Base-by-base conservation (phyloP, 345 rosid species). In the Rhizophora mangle region DNA sequence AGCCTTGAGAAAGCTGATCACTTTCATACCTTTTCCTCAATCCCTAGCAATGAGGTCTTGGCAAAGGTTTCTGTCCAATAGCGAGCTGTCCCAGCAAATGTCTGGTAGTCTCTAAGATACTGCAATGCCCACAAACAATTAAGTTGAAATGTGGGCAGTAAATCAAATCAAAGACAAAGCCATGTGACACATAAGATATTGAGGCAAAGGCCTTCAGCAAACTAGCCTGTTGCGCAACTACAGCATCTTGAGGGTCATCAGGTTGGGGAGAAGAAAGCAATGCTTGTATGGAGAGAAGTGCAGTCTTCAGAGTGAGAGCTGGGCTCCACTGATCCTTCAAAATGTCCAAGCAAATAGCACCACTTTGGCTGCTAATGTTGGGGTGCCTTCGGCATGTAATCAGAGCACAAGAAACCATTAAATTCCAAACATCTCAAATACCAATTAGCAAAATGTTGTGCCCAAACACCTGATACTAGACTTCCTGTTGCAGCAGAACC, bases 271-370 rank as follows among this genome's bases (percentile, higher is more conserved):
- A 86, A 72, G 99, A 90, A 21, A 96, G 89, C 57, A 96, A 79
- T 39, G 99, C 99, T 81, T 96, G 98, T 68, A 96, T 68, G 39
- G 99, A 96, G 70, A 92, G 94, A 71, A 96, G 98, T 18, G 98
- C 98, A 5, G 99, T 96, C 86, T 96, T 96, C 69, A 96, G 69
- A 64, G 99, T 96, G 65, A 96, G 92, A 56, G 99, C 99, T 3
- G 99, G 99, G 82, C 99, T 96, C 99, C 99, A 96, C 53, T 96
- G 99, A 66, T 92, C 99, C 83, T 90, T 92, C 86, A 96, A 79
- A 78, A 96, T 81, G 85, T 96, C 99, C 78, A 96, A 82, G 84
- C 99, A 96, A 68, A 96, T 96, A 32, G 98, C 99, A 18, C 98
- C 99, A 68, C 97, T 96, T 76, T 96, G 99, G 69, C 99, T 92